Conservation (phyloP, 73 alveolate species). For the Symbiodinium pilosum region DNA sequence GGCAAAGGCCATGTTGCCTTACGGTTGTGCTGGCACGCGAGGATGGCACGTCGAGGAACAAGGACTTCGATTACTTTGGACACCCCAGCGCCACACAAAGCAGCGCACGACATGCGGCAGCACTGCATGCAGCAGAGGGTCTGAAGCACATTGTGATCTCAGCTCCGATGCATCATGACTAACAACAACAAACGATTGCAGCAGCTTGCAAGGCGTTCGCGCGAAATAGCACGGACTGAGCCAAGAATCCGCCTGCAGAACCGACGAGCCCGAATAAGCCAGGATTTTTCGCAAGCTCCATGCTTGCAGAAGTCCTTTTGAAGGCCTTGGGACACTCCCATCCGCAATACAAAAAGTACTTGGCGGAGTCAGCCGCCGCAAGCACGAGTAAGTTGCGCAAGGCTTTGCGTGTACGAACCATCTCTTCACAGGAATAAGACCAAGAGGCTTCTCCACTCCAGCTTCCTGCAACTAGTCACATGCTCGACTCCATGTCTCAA, state of each 20-base stretch:
- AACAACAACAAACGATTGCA: too few relatives aligned
- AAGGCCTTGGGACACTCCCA: constrained; percentile 1
- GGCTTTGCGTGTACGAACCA: neutral
- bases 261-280: constrained; percentile 38
- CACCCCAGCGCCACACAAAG: too few relatives aligned
- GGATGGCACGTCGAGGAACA: too few relatives aligned
- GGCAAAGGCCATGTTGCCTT: constrained; percentile 88
- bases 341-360: neutral
- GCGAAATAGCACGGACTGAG: neutral
- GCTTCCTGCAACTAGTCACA: neutral
- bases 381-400: neutral
- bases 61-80: too few relatives aligned
- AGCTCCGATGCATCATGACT: neutral
- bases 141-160: constrained; percentile 73
- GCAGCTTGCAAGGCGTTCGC: neutral
- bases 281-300: constrained; percentile 36
- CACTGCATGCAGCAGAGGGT: constrained; percentile 3
- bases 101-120: too few relatives aligned
- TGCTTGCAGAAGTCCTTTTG: constrained; percentile 64
- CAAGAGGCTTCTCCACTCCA: neutral
- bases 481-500: too few relatives aligned
- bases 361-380: neutral
- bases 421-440: neutral
- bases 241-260: constrained; percentile 59
- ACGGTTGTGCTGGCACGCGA: too few relatives aligned